Base-by-base conservation (phyloP, 257 asterid genomes). In the Echium plantagineum region DNA sequence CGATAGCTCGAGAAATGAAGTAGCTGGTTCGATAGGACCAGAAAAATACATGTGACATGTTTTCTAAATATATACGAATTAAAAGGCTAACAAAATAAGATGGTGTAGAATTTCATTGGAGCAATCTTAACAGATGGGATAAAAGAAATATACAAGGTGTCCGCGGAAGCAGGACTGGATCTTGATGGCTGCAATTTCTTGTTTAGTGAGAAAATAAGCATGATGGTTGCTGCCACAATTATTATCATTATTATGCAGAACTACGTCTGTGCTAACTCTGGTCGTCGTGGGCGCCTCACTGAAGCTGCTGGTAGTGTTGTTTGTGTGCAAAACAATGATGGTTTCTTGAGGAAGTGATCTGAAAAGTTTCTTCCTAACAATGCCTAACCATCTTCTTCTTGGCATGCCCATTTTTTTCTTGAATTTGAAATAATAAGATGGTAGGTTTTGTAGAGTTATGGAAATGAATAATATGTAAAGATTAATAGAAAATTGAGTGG, bases 101-200 rank as follows among this genome's bases (percentile, higher is more conserved):
- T 20, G 7, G n/a, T n/a, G n/a, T n/a, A n/a, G n/a, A n/a, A n/a
- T n/a, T n/a, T n/a, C n/a, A n/a, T n/a, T n/a, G n/a, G n/a, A n/a
- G n/a, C n/a, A n/a, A n/a, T n/a, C n/a, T n/a, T n/a, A n/a, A n/a
- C n/a, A n/a, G n/a, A n/a, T n/a, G 51, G 6, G 13, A n/a, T 49
- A 24, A 2, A 53, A 22, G 53, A 5, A 55, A 55, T 26, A 60
- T 81, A 85, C 95, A 38, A 89, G 91, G 76, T 84, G 97, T 7
- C 80, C 74, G 75, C 95, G 74, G 64, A 84, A 80, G 69, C 72
- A 75, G 55, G 94, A 76, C 68, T 89, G 94, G 64, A 89, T 89
- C 22, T 79, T 69, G 66, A 76, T 71, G 68, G 97, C 87, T 22
- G 97, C 95, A 51, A 80, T 64, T 24, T 77, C 86, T 71, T 84